Conservation (phyloP, 768 basidiomycete species). For the Cyclocybe cylindracea region DNA sequence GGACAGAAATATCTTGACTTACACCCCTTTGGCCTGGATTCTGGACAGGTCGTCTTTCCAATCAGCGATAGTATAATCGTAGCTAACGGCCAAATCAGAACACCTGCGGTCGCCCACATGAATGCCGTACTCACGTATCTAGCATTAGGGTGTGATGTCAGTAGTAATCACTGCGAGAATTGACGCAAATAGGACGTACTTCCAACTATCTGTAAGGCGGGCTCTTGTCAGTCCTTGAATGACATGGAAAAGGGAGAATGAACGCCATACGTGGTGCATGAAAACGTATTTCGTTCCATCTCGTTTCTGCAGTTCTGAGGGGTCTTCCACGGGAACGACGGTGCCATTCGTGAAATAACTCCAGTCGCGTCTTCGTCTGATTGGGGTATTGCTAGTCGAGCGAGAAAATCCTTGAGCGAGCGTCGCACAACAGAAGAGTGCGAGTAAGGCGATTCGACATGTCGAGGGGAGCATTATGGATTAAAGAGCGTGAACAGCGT, state of each 20-base stretch:
- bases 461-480: no score
- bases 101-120: no score
- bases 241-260: not conserved
- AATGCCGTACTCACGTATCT: constrained; percentile 31
- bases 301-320: constrained; percentile 33
- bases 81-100: constrained; percentile 24
- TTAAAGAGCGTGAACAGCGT: no score
- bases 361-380: constrained; percentile 15
- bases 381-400: not conserved
- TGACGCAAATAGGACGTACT: not conserved
- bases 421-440: constrained; percentile 1
- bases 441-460: not conserved
- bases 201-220: no score
- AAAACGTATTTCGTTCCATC: constrained; percentile 49
- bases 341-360: constrained; percentile 16
- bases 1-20: constrained; percentile 14
- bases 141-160: no score
- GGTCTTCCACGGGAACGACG: constrained; percentile 15
- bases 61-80: constrained; percentile 36
- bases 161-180: not conserved
- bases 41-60: constrained; percentile 44
- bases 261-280: constrained; percentile 47
- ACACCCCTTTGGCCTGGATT: constrained; percentile 45
- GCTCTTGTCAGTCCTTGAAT: no score
- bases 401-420: not conserved